These are phyloP conservation scores for Septoria linicola DNA, from an alignment of 2,329 filamentous ascomycete genomes.

Conservation along the genomic window DNA sequence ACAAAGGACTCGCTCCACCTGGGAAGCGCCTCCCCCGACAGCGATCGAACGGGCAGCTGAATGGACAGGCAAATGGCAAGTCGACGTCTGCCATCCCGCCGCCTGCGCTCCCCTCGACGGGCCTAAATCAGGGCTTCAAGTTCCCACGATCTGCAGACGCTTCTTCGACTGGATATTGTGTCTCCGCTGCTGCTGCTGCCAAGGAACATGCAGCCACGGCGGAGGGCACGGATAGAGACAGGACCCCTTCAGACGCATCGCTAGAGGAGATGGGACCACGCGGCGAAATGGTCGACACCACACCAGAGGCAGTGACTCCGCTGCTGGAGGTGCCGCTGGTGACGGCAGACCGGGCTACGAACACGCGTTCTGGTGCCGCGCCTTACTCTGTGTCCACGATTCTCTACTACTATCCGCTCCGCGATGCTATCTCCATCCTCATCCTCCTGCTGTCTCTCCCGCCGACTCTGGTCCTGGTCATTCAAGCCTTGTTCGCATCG, in stretches of 20 bases:
- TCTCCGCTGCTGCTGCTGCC: slow-evolving; percentile 21
- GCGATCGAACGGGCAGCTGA: slow-evolving; percentile 48
- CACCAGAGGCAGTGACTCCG: slow-evolving; percentile 33
- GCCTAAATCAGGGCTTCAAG: slow-evolving; percentile 41
- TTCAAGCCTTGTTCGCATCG: slow-evolving; percentile 89
- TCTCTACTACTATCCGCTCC: slow-evolving; percentile 82
- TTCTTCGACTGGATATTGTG: slow-evolving; percentile 17
- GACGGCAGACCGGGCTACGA: slow-evolving; percentile 46
- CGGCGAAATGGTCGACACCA: slow-evolving; percentile 34
- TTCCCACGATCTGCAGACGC: slow-evolving; percentile 36
- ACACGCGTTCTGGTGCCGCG: slow-evolving; percentile 66
- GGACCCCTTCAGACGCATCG: slow-evolving; percentile 46
- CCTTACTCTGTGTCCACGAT: slow-evolving; percentile 81
- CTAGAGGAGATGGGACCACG: slow-evolving; percentile 38
- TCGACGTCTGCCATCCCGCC: slow-evolving; percentile 35
- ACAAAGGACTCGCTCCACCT: slow-evolving; percentile 81
- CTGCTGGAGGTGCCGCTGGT: slow-evolving; percentile 26
- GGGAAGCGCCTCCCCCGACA: slow-evolving; percentile 63
- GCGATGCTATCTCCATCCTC: slow-evolving; percentile 93
- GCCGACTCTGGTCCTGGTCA: slow-evolving; percentile 79
- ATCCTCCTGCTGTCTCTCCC: slow-evolving; percentile 93
- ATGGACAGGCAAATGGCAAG: slow-evolving; percentile 46
- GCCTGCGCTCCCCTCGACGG: slow-evolving; percentile 42
- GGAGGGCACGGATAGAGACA: slow-evolving; percentile 36
- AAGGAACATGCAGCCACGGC: slow-evolving; percentile 30